Evolutionary conservation across 2,329 filamentous ascomycete genomes (phyloP).

Genomic region (Cladosporium sp.): DNA sequence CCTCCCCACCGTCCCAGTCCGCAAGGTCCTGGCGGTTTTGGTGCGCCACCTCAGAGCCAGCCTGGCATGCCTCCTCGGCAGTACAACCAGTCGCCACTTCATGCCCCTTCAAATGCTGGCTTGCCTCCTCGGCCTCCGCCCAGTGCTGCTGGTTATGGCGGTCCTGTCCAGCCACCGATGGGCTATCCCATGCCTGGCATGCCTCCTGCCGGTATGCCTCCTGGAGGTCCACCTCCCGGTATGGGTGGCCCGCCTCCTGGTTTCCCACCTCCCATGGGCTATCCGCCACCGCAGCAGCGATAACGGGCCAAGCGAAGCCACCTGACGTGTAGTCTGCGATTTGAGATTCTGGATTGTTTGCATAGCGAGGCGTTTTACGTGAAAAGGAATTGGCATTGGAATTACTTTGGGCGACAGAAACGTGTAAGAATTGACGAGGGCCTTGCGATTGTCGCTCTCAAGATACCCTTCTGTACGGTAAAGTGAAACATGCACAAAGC

Average conservation of each 20-base stretch:
- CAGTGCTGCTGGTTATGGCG: constrained; percentile 63
- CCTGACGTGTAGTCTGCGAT: no score
- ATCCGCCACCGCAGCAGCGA: constrained; percentile 4
- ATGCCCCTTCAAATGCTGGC: constrained; percentile 56
- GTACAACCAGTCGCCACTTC: constrained; percentile 45
- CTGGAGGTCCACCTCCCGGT: constrained; percentile 15
- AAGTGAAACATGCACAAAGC: neutral
- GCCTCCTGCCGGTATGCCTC: constrained; percentile 41
- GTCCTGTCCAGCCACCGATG: constrained; percentile 41
- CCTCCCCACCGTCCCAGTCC: constrained; percentile 16
- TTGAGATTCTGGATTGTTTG: neutral
- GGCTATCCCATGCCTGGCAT: constrained; percentile 31
- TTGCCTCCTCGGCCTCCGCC: constrained; percentile 67
- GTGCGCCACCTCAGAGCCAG: constrained; percentile 20
- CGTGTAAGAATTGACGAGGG: neutral
- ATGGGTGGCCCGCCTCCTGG: neutral
- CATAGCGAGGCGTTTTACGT: constrained; percentile 9
- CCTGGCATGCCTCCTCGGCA: constrained; percentile 26
- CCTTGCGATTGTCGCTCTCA: neutral
- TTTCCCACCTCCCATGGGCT: neutral
- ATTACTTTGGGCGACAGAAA: neutral
- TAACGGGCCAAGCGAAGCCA: neutral
- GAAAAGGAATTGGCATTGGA: neutral
- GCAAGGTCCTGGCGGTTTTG: constrained; percentile 22
- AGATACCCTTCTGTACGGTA: neutral